Conservation (phyloP, 2,329 filamentous ascomycete genomes). For the Ceratocystis eucalypticola region DNA sequence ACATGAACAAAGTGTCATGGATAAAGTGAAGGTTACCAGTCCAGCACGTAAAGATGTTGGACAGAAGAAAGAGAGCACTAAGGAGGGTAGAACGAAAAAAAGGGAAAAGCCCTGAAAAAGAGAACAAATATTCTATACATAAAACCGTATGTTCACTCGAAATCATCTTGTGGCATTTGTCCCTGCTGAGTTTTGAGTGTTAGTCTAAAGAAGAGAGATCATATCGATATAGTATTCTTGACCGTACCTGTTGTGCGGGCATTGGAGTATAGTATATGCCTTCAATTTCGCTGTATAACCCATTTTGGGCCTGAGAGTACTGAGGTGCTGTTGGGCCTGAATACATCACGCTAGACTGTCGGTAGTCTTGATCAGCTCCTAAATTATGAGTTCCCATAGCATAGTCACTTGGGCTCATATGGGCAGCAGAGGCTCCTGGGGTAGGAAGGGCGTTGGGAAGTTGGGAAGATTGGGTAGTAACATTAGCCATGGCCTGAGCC, state of each 20-base stretch:
- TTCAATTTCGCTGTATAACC: conserved; percentile 71
- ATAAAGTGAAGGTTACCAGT: neutral
- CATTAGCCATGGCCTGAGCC: conserved; percentile 11
- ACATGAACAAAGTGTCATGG: neutral
- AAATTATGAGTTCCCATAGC: conserved; percentile 49
- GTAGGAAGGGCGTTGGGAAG: neutral
- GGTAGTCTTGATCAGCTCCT: conserved; percentile 62
- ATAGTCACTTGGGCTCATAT: conserved; percentile 35
- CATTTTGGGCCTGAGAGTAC: conserved; percentile 64
- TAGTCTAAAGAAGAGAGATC: neutral
- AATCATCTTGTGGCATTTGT: conserved; percentile 35
- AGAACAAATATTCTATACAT: neutral
- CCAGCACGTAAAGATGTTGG: neutral
- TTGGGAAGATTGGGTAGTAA: neutral
- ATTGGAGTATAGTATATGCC: conserved; percentile 80
- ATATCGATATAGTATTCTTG: too few species aligned
- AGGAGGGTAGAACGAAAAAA: neutral
- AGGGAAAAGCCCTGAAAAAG: neutral
- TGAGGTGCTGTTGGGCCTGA: conserved; percentile 59
- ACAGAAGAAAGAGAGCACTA: neutral
- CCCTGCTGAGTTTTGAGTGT: conserved; percentile 25
- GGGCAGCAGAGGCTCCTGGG: neutral
- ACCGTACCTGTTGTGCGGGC: conserved; percentile 64
- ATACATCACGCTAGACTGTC: conserved; percentile 62
- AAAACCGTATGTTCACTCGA: conserved; percentile 26